Percentiles rank a stretch among this genome's conserved stretches.
These are phyloP conservation scores for Singerocomus rubriflavus DNA, from an alignment of 1,284 basidiomycete genomes.

Conservation along the genomic window DNA sequence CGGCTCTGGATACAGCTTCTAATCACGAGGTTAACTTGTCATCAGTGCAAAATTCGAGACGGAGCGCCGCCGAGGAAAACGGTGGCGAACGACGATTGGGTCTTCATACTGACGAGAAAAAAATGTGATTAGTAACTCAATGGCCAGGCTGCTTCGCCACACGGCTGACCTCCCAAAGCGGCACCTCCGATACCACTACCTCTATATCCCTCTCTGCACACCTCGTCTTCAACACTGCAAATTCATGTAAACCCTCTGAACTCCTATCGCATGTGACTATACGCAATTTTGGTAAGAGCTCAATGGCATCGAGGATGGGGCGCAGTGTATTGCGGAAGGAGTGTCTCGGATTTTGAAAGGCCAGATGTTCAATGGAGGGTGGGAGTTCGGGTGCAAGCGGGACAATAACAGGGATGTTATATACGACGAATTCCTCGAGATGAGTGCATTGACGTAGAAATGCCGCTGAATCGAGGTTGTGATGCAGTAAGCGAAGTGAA, in stretches of 20 bases:
- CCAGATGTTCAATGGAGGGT: slow-evolving; percentile 39
- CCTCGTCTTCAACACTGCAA: slow-evolving; percentile 21
- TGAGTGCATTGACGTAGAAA: slow-evolving; percentile 38
- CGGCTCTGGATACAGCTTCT: background rate
- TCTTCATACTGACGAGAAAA: slow-evolving; percentile 38
- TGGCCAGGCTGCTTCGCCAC: background rate
- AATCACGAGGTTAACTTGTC: slow-evolving; percentile 18
- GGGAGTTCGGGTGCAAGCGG: slow-evolving; percentile 35
- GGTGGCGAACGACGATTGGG: slow-evolving; percentile 31
- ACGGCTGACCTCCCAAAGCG: slow-evolving; percentile 38
- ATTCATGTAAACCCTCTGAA: slow-evolving; percentile 24
- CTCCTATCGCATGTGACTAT: slow-evolving; percentile 38
- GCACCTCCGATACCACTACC: slow-evolving; percentile 30
- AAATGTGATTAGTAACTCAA: background rate
- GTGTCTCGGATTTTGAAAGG: slow-evolving; percentile 35
- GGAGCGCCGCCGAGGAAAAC: slow-evolving; percentile 41
- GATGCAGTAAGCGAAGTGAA: slow-evolving; percentile 42
- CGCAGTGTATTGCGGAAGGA: slow-evolving; percentile 25
- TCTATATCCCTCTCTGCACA: slow-evolving; percentile 35
- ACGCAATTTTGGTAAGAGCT: slow-evolving; percentile 35
- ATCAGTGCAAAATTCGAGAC: slow-evolving; percentile 42
- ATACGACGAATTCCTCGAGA: slow-evolving; percentile 42
- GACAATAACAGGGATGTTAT: slow-evolving; percentile 36
- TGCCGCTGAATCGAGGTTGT: slow-evolving; percentile 31
- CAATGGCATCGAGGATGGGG: slow-evolving; percentile 35